Evolutionary conservation across 768 basidiomycete genomes (phyloP).

Genomic region (Mycena latifolia): DNA sequence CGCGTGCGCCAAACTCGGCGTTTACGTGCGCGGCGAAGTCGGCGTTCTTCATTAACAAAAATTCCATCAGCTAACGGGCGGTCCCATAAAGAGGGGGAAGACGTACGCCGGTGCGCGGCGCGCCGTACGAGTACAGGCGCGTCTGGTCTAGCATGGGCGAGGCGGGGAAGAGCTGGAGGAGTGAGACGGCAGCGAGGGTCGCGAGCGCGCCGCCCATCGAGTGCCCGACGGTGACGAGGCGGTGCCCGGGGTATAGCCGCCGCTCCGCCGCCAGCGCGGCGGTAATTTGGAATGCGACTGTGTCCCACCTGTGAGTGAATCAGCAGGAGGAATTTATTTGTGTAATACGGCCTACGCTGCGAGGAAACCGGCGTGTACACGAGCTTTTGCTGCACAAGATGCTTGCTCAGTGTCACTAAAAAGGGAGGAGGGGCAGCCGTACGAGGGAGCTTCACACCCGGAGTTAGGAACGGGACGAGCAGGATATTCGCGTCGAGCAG

Average conservation of each 20-base stretch:
- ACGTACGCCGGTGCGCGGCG: slow-evolving; percentile 61
- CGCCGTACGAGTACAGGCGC: slow-evolving; percentile 63
- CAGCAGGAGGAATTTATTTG: background rate
- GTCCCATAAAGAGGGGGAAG: background rate
- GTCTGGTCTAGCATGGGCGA: slow-evolving; percentile 45
- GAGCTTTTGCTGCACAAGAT: slow-evolving; percentile 47
- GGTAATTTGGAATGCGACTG: slow-evolving; percentile 56
- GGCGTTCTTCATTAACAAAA: slow-evolving; percentile 53
- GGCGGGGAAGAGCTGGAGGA: slow-evolving; percentile 57
- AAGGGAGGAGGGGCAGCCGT: slow-evolving; percentile 16
- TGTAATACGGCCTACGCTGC: slow-evolving; percentile 52
- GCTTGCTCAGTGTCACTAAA: background rate
- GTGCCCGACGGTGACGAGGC: slow-evolving; percentile 63
- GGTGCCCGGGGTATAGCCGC: slow-evolving; percentile 48
- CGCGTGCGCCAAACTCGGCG: slow-evolving; percentile 51
- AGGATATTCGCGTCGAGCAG: slow-evolving; percentile 57
- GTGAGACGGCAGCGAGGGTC: slow-evolving; percentile 58
- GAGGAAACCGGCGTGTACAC: slow-evolving; percentile 66
- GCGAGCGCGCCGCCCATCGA: slow-evolving; percentile 68
- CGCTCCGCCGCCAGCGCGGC: slow-evolving; percentile 52
- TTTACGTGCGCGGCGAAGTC: slow-evolving; percentile 61
- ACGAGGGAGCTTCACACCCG: slow-evolving; percentile 59
- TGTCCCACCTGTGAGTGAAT: slow-evolving; percentile 58
- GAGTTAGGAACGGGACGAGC: slow-evolving; percentile 58
- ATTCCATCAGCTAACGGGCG: background rate